phyloP scores from a whole-genome alignment of 345 rosid species.

The Lepidium aucheri region DNA sequence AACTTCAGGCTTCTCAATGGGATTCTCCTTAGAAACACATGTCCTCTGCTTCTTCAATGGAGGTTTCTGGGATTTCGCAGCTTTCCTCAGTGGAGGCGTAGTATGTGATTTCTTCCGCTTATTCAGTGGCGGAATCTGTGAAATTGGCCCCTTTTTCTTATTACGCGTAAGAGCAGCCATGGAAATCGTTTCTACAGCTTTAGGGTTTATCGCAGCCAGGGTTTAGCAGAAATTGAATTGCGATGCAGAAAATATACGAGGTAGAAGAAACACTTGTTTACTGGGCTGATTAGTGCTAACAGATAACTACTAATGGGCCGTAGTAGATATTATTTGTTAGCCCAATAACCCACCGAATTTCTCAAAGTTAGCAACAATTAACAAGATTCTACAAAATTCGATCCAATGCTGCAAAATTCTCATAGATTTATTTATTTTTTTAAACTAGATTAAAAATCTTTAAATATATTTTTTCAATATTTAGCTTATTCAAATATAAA shows the following conservation, averaged over 20 bases:
- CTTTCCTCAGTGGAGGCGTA: background rate
- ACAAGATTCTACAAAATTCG: too few species aligned
- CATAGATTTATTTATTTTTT: too few species aligned
- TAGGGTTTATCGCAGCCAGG: constrained; percentile 20
- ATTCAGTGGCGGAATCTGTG: constrained; percentile 26
- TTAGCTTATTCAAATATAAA: too few species aligned
- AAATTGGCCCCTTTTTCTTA: constrained; percentile 45
- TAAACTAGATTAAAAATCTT: too few species aligned
- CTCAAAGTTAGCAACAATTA: too few species aligned
- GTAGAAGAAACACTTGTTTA: background rate
- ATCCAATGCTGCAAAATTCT: too few species aligned
- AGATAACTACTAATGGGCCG: background rate
- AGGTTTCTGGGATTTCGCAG: constrained; percentile 27
- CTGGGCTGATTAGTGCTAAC: background rate
- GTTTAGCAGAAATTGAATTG: background rate
- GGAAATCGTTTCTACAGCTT: background rate
- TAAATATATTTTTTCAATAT: too few species aligned
- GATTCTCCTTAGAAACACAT: constrained; percentile 31
- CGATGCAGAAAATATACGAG: background rate
- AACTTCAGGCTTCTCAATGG: constrained; percentile 24
- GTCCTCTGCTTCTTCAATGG: constrained; percentile 50
- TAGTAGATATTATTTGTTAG: background rate
- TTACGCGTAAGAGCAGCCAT: constrained; percentile 37
- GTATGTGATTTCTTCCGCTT: background rate
- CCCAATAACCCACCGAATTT: too few species aligned